Evolutionary conservation across 768 basidiomycete species (phyloP), one percentile per base, ranked within the genome.

Genomic region (Lentinula aciculospora): DNA sequence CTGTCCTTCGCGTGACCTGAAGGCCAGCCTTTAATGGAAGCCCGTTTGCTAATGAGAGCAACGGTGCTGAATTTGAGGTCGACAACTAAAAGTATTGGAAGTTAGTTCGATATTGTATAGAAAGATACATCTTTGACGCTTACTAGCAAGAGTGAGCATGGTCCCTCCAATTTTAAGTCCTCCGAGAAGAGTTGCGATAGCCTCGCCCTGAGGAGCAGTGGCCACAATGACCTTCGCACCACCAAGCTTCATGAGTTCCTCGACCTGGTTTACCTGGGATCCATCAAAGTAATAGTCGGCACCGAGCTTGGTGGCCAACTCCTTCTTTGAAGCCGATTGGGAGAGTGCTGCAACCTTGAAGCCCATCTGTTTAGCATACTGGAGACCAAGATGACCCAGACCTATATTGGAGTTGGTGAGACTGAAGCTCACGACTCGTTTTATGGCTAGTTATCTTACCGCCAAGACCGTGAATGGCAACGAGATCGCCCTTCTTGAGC

Each of bases 291-390:
- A 51, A 23, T 29, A 21, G 36, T 51, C 49, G 10, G 49, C 49
- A 15, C 49, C 49, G 19, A 51, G 49, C 32, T 51, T 34, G 12
- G 32, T 51, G 1, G 49, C 49, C 17, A 51, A 10, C 7, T 51
- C 49, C 32, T 36, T 32, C 15, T 51, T 51, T 1, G 49, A 5
- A 13, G 19, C 13, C 3, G 49, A 51, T 25, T 51, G 49, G 15
- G 49, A 51, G 19, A 51, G 49, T 1, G 49, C 49, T n/a, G 36
- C 49, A 0, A 51, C 49, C 28, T 51, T 51, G 49, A 17, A 51
- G 10, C 49, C 49, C 49, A 51, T 51, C 29, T 51, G 31, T 51
- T 36, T 51, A 3, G 49, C 49, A n/a, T 51, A 51, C 28, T 51
- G 49, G 49, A 51, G 17, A 19, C 49, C 49, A 9, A 51, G 49